Evolutionary conservation across 371 early-diverging fungal genomes (phyloP).

Genomic region (Mortierella sp.): DNA sequence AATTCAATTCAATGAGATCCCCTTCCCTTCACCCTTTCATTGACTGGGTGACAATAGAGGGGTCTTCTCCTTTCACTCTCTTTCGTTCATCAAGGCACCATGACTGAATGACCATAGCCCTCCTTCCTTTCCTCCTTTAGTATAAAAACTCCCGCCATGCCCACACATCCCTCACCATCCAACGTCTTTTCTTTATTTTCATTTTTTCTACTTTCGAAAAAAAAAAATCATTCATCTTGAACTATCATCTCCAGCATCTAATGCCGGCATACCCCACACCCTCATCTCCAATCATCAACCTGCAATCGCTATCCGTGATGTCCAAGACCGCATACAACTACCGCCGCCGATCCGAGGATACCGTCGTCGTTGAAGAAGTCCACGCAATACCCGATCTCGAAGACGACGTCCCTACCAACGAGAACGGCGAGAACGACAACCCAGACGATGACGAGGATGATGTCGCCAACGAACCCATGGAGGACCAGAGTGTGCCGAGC

Average conservation of each 20-base stretch:
- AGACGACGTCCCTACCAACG: neutral
- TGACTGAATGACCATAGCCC: neutral
- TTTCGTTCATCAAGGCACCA: neutral
- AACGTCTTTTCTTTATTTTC: neutral
- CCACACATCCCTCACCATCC: neutral
- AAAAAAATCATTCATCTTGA: neutral
- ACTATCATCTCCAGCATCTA: neutral
- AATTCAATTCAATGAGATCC: neutral
- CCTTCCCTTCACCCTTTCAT: neutral
- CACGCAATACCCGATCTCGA: conserved; percentile 1
- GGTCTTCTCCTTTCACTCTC: neutral
- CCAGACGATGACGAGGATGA: neutral
- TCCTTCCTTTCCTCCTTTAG: neutral
- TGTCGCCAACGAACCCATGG: neutral
- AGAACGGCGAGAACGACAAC: neutral
- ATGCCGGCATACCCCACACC: conserved; percentile 1
- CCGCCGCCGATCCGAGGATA: neutral
- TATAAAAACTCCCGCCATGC: conserved; percentile 11
- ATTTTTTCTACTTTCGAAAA: neutral
- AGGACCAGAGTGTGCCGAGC: conserved; percentile 7
- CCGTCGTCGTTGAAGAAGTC: neutral
- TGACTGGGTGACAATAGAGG: neutral
- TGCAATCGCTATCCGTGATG: neutral
- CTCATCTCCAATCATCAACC: neutral
- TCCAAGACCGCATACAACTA: conserved; percentile 12